Evolutionary conservation across 1,284 basidiomycete species (phyloP).

Genomic region (Wallemia ichthyophaga): DNA sequence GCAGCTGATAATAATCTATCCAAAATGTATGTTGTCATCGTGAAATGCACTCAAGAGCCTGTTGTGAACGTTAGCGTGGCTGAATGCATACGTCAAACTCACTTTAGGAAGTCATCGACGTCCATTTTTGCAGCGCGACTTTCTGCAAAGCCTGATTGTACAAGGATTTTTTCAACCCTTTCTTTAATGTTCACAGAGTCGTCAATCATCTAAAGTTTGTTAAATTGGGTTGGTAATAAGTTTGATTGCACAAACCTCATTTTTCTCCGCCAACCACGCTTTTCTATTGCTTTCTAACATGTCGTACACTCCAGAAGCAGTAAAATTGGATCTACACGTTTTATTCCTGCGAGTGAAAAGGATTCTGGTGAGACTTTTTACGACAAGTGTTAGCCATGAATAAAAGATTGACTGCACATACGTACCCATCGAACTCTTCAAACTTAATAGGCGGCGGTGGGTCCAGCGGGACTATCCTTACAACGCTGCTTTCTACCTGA

Average conservation of each 20-base stretch:
- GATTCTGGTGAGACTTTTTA: constrained; percentile 33
- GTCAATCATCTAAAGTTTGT: constrained; percentile 29
- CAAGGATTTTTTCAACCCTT: constrained; percentile 44
- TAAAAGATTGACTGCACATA: no score
- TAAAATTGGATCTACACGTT: constrained; percentile 54
- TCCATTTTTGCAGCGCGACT: constrained; percentile 53
- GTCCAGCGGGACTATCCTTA: constrained; percentile 68
- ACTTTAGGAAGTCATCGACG: constrained; percentile 53
- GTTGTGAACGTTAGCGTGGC: constrained; percentile 1
- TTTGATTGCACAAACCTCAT: constrained; percentile 24
- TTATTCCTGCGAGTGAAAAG: constrained; percentile 77
- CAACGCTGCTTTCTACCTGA: constrained; percentile 72
- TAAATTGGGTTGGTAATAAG: neutral
- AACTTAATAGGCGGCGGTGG: constrained; percentile 86
- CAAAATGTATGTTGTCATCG: constrained; percentile 51
- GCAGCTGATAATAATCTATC: constrained; percentile 15
- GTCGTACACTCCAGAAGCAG: constrained; percentile 73
- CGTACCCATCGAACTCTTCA: constrained; percentile 74
- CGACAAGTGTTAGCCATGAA: no score
- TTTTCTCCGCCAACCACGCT: constrained; percentile 68
- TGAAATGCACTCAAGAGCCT: constrained; percentile 49
- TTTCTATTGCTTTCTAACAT: constrained; percentile 82
- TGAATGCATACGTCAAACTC: constrained; percentile 9
- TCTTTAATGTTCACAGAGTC: constrained; percentile 37
- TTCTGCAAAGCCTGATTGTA: constrained; percentile 33